Base-by-base conservation (phyloP, 169 alveolate species). In the Theileria parva region DNA sequence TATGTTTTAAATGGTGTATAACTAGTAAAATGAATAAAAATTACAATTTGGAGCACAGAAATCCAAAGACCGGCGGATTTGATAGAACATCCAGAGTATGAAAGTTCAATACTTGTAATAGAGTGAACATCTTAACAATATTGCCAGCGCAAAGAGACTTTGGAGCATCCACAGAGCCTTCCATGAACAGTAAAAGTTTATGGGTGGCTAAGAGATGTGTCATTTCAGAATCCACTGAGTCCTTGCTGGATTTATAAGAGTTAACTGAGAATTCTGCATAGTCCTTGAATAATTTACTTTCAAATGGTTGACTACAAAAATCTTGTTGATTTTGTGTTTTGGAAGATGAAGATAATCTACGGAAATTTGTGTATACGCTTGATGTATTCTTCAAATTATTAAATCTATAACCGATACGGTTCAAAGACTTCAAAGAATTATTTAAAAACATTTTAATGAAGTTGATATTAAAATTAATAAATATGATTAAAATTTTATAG, bases 111-210 rank as follows among this genome's bases (percentile, higher is more conserved):
- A 84, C 51, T 66, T 84, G 90, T n/a, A 84, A 77, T 0, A 70
- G 50, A 0, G 83, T 77, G 39, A 84, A 84, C 44, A 84, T 84
- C 28, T 55, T 77, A 25, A 63, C 70, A 12, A 84, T 55, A 73
- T 84, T 84, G 12, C 72, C 81, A 11, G 90, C 86, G 21, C 90
- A 84, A 9, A 84, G 86, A 17, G 90, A 84, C 71, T 71, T 73
- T 27, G 90, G 90, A 48, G 61, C 59, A 65, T 84, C 90, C 13
- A 84, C 57, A 13, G 90, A 64, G 23, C 90, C 90, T 73, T 84
- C 90, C 86, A 84, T 75, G 72, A 84, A 77, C 15, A 84, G 86
- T 9, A 84, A 67, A 30, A 84, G 77, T 12, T 64, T 75, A 44
- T 59, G 67, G 12, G 65, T 27, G 21, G 67, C 32, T 1, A 81